A percentile compares a stretch with the other conserved stretches of the same genome.
phyloP scores from a whole-genome alignment of 2,329 filamentous ascomycete species.

The Hypoxylon sp. region DNA sequence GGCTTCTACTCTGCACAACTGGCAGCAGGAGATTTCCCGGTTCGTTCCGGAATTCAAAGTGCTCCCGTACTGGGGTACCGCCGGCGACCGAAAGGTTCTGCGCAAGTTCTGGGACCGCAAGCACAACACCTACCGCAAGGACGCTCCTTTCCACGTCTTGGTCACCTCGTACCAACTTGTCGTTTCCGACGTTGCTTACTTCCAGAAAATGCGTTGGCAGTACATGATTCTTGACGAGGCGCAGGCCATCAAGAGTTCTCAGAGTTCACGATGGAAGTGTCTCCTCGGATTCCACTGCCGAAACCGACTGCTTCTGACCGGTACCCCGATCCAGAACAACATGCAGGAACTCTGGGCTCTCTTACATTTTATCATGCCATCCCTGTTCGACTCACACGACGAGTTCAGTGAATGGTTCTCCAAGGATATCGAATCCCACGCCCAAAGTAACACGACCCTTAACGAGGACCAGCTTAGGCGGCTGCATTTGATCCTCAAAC shows the following conservation, averaged over 20 bases:
- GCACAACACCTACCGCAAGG: slow-evolving; percentile 92
- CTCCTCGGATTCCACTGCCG: slow-evolving; percentile 93
- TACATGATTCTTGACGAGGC: slow-evolving; percentile 99
- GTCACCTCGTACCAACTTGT: slow-evolving; percentile 98
- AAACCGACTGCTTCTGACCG: slow-evolving; percentile 90
- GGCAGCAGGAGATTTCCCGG: slow-evolving; percentile 96
- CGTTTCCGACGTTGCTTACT: slow-evolving; percentile 94
- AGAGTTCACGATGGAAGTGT: slow-evolving; percentile 96
- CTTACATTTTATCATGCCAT: slow-evolving; percentile 99
- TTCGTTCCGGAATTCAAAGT: slow-evolving; percentile 97
- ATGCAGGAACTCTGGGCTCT: slow-evolving; percentile 99
- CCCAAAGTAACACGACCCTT: slow-evolving; percentile 98
- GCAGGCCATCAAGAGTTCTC: slow-evolving; percentile 97
- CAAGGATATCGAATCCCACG: slow-evolving; percentile 96
- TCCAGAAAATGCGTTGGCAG: slow-evolving; percentile 99
- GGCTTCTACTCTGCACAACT: slow-evolving; percentile 96
- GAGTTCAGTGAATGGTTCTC: slow-evolving; percentile 95
- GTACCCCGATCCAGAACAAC: slow-evolving; percentile 99
- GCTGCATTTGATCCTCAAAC: slow-evolving; percentile 98
- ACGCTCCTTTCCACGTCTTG: slow-evolving; percentile 93
- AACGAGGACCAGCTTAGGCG: slow-evolving; percentile 98
- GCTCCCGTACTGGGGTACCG: slow-evolving; percentile 95
- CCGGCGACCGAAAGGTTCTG: slow-evolving; percentile 91
- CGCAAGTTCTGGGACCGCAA: slow-evolving; percentile 99
- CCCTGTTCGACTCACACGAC: slow-evolving; percentile 91